phyloP scores from a whole-genome alignment of 1,139 yeast species.

The Geotrichum carabidarum region DNA sequence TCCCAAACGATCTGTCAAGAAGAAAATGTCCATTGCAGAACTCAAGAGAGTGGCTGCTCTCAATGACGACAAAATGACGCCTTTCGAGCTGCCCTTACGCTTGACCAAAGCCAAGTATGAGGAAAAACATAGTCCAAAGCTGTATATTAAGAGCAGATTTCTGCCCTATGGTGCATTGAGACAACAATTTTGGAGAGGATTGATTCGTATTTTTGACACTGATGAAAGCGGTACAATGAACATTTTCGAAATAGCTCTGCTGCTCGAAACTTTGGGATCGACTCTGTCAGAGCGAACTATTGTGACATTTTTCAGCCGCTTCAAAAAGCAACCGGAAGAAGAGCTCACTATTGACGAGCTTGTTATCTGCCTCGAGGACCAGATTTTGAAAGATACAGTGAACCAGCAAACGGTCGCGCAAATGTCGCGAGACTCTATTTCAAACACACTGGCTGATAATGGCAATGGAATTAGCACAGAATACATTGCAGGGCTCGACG shows the following conservation, averaged over 20 bases:
- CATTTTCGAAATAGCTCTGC: conserved; percentile 51
- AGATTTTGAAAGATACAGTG: conserved; percentile 32
- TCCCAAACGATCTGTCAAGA: background rate
- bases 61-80: conserved; percentile 20
- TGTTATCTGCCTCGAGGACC: conserved; percentile 49
- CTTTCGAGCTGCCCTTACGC: conserved; percentile 38
- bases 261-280: conserved; percentile 62
- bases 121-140: conserved; percentile 47
- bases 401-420: conserved; percentile 18
- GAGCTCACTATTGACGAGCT: conserved; percentile 55
- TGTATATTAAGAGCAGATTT: conserved; percentile 59
- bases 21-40: background rate
- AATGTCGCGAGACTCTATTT: background rate
- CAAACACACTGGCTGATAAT: background rate
- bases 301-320: conserved; percentile 43
- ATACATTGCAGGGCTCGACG: conserved; percentile 14
- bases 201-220: conserved; percentile 52
- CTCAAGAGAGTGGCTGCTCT: background rate
- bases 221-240: conserved; percentile 46
- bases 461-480: background rate
- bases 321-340: conserved; percentile 46
- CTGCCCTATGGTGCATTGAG: conserved; percentile 63
- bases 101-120: conserved; percentile 34
- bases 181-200: conserved; percentile 63
- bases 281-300: conserved; percentile 48